A percentile compares a stretch with the other conserved stretches of the same genome.
These are phyloP conservation scores for Sarocladium kiliense DNA, from an alignment of 2,329 filamentous ascomycete genomes.

Conservation along the genomic window DNA sequence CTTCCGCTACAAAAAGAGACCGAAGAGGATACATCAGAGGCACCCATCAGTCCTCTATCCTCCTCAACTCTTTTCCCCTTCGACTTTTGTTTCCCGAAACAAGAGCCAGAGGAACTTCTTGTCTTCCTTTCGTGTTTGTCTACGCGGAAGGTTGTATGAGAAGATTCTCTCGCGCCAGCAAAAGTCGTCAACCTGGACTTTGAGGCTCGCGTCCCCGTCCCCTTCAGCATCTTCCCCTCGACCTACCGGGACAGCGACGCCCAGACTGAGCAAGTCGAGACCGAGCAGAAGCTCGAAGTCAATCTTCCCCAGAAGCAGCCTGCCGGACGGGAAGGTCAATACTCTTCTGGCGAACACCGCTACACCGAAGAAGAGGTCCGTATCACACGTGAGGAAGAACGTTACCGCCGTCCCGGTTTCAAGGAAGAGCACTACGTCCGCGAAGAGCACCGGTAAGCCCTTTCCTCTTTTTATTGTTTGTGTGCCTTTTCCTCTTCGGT, in stretches of 20 bases:
- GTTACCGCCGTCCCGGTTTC: constrained; percentile 65
- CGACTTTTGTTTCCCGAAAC: constrained; percentile 51
- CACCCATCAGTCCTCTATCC: constrained; percentile 23
- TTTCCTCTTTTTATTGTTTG: constrained; percentile 12
- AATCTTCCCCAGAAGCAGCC: constrained; percentile 59
- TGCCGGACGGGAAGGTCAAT: constrained; percentile 96
- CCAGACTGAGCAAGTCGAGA: constrained; percentile 41
- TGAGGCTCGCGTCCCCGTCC: constrained; percentile 98
- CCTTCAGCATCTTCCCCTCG: constrained; percentile 99
- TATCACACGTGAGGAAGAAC: constrained; percentile 74
- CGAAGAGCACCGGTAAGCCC: constrained; percentile 50
- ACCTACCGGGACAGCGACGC: constrained; percentile 68
- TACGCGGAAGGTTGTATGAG: constrained; percentile 57
- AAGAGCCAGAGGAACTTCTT: constrained; percentile 64
- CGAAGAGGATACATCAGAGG: constrained; percentile 30
- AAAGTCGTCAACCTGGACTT: constrained; percentile 99
- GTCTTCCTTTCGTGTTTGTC: constrained; percentile 60
- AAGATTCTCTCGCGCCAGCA: constrained; percentile 60
- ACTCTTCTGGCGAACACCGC: constrained; percentile 61
- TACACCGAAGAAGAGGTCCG: constrained; percentile 79
- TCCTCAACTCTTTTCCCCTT: constrained; percentile 29
- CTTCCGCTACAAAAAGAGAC: constrained; percentile 15
- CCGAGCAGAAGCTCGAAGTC: constrained; percentile 75
- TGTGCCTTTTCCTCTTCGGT: constrained; percentile 12
- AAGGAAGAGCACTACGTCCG: constrained; percentile 45